Base-by-base conservation (phyloP, 2,329 filamentous ascomycete genomes). In the Botrytis fabae region DNA sequence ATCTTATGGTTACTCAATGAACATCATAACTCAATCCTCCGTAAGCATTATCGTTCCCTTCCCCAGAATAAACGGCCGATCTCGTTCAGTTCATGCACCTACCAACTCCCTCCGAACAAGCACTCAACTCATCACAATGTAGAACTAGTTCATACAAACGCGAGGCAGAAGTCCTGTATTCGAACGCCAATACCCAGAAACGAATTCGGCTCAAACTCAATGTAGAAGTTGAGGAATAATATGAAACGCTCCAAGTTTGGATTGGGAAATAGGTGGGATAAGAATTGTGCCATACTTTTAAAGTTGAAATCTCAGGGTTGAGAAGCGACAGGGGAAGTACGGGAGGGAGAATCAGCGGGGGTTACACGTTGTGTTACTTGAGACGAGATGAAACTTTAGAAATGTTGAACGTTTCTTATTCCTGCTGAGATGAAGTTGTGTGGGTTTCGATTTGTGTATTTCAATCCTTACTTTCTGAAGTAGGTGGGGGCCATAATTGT, bases 361-460 rank as follows among this genome's bases (percentile, higher is more conserved):
- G 25, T 57, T 68, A 68, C 64, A 38, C 18, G 9, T 40, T 68
- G 46, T 54, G 46, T 28, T n/a, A 66, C 64, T 40, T 57, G 48
- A 68, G 35, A 68, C 48, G n/a, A 42, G 46, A 25, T 32, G 64
- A 57, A 42, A 68, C 46, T 68, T n/a, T 38, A 22, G 22, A 25
- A 14, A 40, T 54, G 46, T 3, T 16, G 25, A 9, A 38, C 54
- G 18, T 28, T n/a, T 22, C 20, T 42, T 68, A 28, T 42, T 7
- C 25, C 14, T 57, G n/a, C 3, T 28, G n/a, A 57, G n/a, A 57
- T 57, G 6, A 28, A 57, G n/a, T 57, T 32, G 51, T 57, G 51
- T 51, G 48, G 48, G 4, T 51, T 51, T 51, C 4, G 0, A 51
- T 51, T 28, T 28, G n/a, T 57, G n/a, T 10, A 28, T 57, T 28